Evolutionary conservation across 257 asterid species (phyloP).

Genomic region (Prunella vulgaris): DNA sequence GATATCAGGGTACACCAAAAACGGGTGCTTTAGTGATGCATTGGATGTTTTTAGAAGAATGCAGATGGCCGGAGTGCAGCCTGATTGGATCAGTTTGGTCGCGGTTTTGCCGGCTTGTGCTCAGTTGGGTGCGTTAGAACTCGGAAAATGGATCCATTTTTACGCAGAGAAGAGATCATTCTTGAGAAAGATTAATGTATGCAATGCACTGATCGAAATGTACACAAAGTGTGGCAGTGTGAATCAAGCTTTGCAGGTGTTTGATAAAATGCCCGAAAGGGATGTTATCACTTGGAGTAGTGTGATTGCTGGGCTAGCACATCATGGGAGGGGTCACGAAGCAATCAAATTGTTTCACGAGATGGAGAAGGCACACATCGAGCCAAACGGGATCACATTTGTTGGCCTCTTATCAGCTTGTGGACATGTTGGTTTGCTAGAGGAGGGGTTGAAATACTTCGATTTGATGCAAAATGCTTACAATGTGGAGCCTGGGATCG

Average conservation of each 20-base stretch:
- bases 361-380: constrained; percentile 44
- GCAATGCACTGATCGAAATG: constrained; percentile 84
- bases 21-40: constrained; percentile 54
- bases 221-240: constrained; percentile 73
- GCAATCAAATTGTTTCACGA: constrained; percentile 47
- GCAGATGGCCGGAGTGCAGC: constrained; percentile 63
- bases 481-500: constrained; percentile 50
- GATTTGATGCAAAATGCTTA: constrained; percentile 46
- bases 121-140: constrained; percentile 63
- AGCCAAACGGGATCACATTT: constrained; percentile 72
- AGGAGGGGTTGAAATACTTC: constrained; percentile 55
- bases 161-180: constrained; percentile 49
- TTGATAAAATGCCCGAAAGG: constrained; percentile 36
- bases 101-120: constrained; percentile 73
- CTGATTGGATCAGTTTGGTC: constrained; percentile 77
- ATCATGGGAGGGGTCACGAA: constrained; percentile 70
- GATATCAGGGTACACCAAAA: constrained; percentile 65
- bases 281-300: constrained; percentile 82
- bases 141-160: constrained; percentile 73
- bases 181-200: constrained; percentile 40
- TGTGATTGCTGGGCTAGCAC: constrained; percentile 68
- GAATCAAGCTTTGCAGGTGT: constrained; percentile 54
- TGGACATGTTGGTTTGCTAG: constrained; percentile 61
- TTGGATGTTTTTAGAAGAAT: constrained; percentile 57
- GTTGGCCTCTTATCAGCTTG: constrained; percentile 78